These are phyloP conservation scores for Pseudoturritis turrita DNA, from an alignment of 345 rosid species.

Conservation along the genomic window DNA sequence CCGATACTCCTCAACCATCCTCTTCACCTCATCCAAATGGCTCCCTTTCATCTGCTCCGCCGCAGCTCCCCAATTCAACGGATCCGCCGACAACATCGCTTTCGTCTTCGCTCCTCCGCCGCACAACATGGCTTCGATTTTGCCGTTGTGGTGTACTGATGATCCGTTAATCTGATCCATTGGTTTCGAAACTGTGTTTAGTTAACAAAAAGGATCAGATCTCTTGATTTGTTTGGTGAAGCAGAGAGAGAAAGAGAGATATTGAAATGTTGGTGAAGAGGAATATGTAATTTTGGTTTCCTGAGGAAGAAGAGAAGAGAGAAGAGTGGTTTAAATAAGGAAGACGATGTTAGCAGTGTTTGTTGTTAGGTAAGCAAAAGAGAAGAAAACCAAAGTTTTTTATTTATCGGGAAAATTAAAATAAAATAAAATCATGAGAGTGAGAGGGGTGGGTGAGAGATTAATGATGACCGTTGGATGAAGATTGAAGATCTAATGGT, in stretches of 20 bases:
- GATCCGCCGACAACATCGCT: constrained; percentile 36
- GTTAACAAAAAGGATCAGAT: background rate
- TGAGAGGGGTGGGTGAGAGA: constrained; percentile 34
- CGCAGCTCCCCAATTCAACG: constrained; percentile 62
- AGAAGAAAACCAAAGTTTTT: constrained; percentile 5
- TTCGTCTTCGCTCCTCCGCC: constrained; percentile 5
- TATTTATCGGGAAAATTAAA: background rate
- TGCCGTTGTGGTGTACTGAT: constrained; percentile 3
- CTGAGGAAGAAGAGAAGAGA: constrained; percentile 29
- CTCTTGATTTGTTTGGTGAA: constrained; percentile 2
- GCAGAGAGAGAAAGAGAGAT: constrained; percentile 11
- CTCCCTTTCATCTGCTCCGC: constrained; percentile 83
- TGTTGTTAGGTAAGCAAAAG: constrained; percentile 30
- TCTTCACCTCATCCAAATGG: constrained; percentile 73
- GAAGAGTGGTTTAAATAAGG: constrained; percentile 26
- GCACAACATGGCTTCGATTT: constrained; percentile 19
- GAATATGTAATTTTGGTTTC: background rate
- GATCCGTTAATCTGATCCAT: constrained; percentile 29
- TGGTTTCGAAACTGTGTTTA: background rate
- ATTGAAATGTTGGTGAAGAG: constrained; percentile 5
- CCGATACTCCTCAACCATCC: constrained; percentile 64
- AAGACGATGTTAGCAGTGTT: constrained; percentile 3
- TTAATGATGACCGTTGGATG: constrained; percentile 27
- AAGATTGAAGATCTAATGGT: constrained; percentile 6
- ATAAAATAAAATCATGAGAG: background rate